phyloP scores from a whole-genome alignment of 2,329 filamentous ascomycete genomes.

The Graphiopsis chlorocephala region DNA sequence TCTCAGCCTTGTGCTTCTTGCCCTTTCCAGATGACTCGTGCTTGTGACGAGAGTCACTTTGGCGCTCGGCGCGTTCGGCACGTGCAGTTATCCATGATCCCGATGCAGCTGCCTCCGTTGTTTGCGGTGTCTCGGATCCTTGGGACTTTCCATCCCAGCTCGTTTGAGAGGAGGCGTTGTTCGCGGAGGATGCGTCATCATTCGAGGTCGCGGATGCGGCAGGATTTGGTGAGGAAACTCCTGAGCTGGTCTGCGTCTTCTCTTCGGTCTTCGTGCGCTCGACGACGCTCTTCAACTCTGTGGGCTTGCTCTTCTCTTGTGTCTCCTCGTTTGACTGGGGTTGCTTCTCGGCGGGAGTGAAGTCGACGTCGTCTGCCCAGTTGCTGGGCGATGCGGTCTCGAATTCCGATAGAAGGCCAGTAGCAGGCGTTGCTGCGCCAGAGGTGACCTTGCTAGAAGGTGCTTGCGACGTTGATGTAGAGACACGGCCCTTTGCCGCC shows the following conservation, averaged over 20 bases:
- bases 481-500: slow-evolving; percentile 77
- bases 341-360: slow-evolving; percentile 35
- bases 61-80: slow-evolving; percentile 33
- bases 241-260: slow-evolving; percentile 30
- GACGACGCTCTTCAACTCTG: slow-evolving; percentile 30
- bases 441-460: slow-evolving; percentile 46
- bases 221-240: slow-evolving; percentile 53
- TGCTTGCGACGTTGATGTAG: slow-evolving; percentile 45
- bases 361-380: slow-evolving; percentile 51
- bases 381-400: slow-evolving; percentile 35
- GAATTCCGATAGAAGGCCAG: slow-evolving; percentile 36
- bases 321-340: slow-evolving; percentile 31
- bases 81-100: slow-evolving; percentile 56
- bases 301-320: slow-evolving; percentile 24
- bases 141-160: slow-evolving; percentile 67
- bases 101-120: slow-evolving; percentile 3
- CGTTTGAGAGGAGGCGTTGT: slow-evolving; percentile 61
- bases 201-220: slow-evolving; percentile 57
- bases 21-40: slow-evolving; percentile 18
- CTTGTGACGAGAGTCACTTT: slow-evolving; percentile 22
- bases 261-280: slow-evolving; percentile 32
- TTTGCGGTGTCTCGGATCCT: slow-evolving; percentile 52
- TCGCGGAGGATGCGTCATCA: slow-evolving; percentile 59
- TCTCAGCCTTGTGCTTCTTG: slow-evolving; percentile 25
- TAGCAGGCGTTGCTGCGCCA: slow-evolving; percentile 42